phyloP scores from a whole-genome alignment of 306 rosid species.

The Quercus robur region DNA sequence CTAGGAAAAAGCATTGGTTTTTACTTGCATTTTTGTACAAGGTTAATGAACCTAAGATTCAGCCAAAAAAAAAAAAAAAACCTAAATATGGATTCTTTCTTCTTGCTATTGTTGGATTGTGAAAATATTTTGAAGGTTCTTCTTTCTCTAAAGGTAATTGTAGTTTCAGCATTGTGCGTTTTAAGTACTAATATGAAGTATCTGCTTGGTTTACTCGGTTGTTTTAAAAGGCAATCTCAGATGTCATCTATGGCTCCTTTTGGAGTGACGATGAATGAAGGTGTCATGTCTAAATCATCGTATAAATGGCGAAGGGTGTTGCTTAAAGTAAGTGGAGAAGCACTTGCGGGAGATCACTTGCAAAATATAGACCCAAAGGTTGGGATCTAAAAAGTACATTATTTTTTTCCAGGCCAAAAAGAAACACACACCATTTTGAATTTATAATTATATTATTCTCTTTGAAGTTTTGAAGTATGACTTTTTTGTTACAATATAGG shows the following conservation, averaged over 20 bases:
- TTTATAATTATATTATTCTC: conserved; percentile 6
- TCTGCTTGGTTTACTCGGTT: not conserved
- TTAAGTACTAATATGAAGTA: not conserved
- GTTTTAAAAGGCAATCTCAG: conserved; percentile 39
- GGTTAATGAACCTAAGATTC: not conserved
- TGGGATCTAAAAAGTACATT: conserved; percentile 3
- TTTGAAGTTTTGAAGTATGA: not conserved
- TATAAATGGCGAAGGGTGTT: conserved; percentile 85
- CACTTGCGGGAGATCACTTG: conserved; percentile 81
- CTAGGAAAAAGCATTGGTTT: not conserved
- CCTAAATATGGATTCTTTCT: not conserved
- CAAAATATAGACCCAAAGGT: conserved; percentile 98
- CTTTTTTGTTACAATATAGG: conserved; percentile 30
- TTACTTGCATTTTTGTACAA: not conserved
- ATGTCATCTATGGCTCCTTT: conserved; percentile 50
- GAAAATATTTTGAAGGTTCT: not conserved
- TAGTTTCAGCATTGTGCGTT: not conserved
- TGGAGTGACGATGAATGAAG: conserved; percentile 57
- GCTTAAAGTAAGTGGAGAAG: conserved; percentile 98
- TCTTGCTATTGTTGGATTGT: not conserved
- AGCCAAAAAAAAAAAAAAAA: not conserved
- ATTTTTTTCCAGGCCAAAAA: not conserved
- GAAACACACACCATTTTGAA: not conserved
- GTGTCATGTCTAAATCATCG: conserved; percentile 38
- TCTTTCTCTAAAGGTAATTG: not conserved